Evolutionary conservation across 1,284 basidiomycete genomes (phyloP).

Genomic region (Tremellales sp.): DNA sequence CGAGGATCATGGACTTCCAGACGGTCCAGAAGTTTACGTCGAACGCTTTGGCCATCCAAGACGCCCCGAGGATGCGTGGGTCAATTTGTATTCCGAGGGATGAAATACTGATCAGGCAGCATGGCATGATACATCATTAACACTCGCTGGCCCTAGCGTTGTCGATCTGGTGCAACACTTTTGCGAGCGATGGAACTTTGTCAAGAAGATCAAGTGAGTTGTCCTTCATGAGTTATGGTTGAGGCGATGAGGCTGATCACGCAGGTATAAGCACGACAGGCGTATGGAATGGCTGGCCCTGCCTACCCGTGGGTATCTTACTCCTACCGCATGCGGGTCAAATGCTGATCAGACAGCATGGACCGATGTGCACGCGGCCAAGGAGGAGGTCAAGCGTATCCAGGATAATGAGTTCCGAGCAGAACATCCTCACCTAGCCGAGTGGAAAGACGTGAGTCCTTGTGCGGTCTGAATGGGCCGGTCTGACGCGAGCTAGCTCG

Average conservation of each 20-base stretch:
- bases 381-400: slow-evolving; percentile 26
- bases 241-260: neutral
- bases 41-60: slow-evolving; percentile 66
- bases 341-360: slow-evolving; percentile 28
- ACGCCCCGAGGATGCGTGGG: slow-evolving; percentile 57
- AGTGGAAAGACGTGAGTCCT: slow-evolving; percentile 38
- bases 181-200: slow-evolving; percentile 59
- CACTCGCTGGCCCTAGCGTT: slow-evolving; percentile 73
- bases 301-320: slow-evolving; percentile 56
- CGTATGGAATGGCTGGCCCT: slow-evolving; percentile 74
- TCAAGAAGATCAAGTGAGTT: slow-evolving; percentile 40
- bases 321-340: neutral
- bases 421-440: slow-evolving; percentile 45
- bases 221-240: neutral
- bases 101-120: slow-evolving; percentile 19
- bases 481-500: slow-evolving; percentile 23
- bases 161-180: slow-evolving; percentile 90
- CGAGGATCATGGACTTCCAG: slow-evolving; percentile 51
- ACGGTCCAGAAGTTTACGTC: slow-evolving; percentile 73
- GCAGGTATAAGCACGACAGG: slow-evolving; percentile 50
- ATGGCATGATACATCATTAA: slow-evolving; percentile 59
- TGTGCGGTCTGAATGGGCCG: neutral
- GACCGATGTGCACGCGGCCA: slow-evolving; percentile 30
- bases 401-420: slow-evolving; percentile 32
- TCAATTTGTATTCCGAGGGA: neutral